Percentiles rank a stretch among this genome's conserved stretches.
Conservation (phyloP, 2,329 filamentous ascomycete species). For the Emergomyces pasteurianus region DNA sequence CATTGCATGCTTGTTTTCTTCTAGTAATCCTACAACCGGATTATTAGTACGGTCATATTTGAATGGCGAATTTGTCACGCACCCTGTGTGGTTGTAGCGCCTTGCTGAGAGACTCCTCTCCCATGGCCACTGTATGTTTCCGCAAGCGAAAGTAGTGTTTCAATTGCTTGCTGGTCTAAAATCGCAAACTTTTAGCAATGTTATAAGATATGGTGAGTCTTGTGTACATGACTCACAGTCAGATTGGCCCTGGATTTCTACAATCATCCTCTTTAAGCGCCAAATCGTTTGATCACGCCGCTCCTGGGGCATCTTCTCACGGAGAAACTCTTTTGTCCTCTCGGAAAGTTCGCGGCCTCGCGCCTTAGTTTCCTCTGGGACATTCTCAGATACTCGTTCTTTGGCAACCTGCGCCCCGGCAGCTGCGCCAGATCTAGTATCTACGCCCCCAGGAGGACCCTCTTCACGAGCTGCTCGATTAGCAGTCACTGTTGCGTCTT, state of each 20-base stretch:
- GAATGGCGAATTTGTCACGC: slow-evolving; percentile 40
- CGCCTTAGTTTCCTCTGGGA: slow-evolving; percentile 47
- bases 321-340: slow-evolving; percentile 60
- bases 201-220: not conserved
- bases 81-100: slow-evolving; percentile 58
- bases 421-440: slow-evolving; percentile 19
- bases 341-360: slow-evolving; percentile 26
- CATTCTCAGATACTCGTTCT: slow-evolving; percentile 48
- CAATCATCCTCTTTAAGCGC: slow-evolving; percentile 94
- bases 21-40: slow-evolving; percentile 22
- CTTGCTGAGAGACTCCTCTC: slow-evolving; percentile 51
- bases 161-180: slow-evolving; percentile 70
- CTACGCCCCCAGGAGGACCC: not conserved
- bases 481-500: slow-evolving; percentile 45
- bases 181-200: slow-evolving; percentile 2
- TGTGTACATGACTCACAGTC: slow-evolving; percentile 51
- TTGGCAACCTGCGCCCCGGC: slow-evolving; percentile 28
- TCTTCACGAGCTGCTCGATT: slow-evolving; percentile 30
- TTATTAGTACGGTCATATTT: not conserved
- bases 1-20: slow-evolving; percentile 35
- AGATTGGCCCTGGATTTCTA: slow-evolving; percentile 89
- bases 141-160: slow-evolving; percentile 70
- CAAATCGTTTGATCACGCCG: slow-evolving; percentile 85
- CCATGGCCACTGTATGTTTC: slow-evolving; percentile 74
- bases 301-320: slow-evolving; percentile 80